Conservation (phyloP, 2,329 filamentous ascomycete species). For the Ophiostoma triangulosporum region DNA sequence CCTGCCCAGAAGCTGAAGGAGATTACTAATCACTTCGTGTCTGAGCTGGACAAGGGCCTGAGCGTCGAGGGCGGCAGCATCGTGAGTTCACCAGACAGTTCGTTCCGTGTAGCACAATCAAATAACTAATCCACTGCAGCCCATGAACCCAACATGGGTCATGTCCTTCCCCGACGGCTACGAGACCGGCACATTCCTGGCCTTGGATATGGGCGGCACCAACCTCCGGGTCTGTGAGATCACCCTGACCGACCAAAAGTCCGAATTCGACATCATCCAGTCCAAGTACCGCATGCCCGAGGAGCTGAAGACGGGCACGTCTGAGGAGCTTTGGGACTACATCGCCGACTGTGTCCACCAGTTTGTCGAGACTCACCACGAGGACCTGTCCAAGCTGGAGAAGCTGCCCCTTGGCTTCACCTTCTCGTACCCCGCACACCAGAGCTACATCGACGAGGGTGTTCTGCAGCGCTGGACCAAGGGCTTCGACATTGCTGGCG, state of each 20-base stretch:
- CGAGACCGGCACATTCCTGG: constrained; percentile 77
- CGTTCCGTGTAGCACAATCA: no score
- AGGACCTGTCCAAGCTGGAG: constrained; percentile 45
- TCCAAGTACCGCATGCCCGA: constrained; percentile 93
- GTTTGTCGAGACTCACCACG: constrained; percentile 78
- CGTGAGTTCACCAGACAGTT: constrained; percentile 39
- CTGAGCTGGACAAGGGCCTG: constrained; percentile 77
- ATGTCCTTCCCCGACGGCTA: constrained; percentile 78
- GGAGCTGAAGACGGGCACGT: constrained; percentile 72
- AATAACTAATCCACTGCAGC: constrained; percentile 35
- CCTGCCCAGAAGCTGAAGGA: constrained; percentile 69
- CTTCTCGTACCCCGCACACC: constrained; percentile 88
- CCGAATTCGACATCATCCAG: constrained; percentile 88
- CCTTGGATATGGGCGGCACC: constrained; percentile 91
- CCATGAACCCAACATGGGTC: constrained; percentile 97
- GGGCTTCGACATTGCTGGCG: constrained; percentile 85
- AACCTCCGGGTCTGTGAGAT: constrained; percentile 93
- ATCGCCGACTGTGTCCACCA: constrained; percentile 85
- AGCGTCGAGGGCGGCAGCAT: constrained; percentile 84
- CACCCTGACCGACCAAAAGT: constrained; percentile 71
- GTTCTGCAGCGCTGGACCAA: constrained; percentile 94
- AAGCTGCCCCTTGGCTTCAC: constrained; percentile 80
- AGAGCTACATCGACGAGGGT: constrained; percentile 87
- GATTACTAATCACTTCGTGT: constrained; percentile 80
- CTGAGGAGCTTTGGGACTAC: constrained; percentile 87